Conservation (phyloP, 345 rosid genomes). For the Streptanthus diversifolius region DNA sequence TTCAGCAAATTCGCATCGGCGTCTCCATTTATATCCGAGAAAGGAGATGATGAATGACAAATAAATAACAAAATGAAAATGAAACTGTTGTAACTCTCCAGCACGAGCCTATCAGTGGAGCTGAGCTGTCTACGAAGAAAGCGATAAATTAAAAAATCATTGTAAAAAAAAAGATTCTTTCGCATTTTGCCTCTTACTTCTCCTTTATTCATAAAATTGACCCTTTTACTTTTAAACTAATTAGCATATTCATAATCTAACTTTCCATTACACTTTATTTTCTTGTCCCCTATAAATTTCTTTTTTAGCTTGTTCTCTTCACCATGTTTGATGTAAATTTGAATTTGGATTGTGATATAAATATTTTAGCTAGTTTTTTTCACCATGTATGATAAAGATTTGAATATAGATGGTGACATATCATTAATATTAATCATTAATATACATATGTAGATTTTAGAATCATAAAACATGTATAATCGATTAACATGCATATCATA, state of each 20-base stretch:
- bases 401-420: too few species aligned
- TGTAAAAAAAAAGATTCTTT: background rate
- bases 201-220: background rate
- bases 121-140: conserved; percentile 28
- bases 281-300: too few species aligned
- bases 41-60: background rate
- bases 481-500: too few species aligned
- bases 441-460: too few species aligned
- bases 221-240: background rate
- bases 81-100: background rate
- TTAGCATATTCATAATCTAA: background rate
- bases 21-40: conserved; percentile 13
- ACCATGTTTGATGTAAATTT: too few species aligned
- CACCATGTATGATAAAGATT: too few species aligned
- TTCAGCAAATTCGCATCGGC: conserved; percentile 1
- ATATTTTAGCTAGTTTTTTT: too few species aligned
- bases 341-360: too few species aligned
- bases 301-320: too few species aligned
- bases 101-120: conserved; percentile 28
- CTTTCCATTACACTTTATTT: background rate
- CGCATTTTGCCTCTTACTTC: conserved; percentile 1
- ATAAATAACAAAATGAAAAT: background rate
- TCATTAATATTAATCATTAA: too few species aligned
- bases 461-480: too few species aligned
- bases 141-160: background rate